Base-by-base conservation (phyloP, 805 yeast genomes). In the Cyberlindnera nakhonratchasimensis region DNA sequence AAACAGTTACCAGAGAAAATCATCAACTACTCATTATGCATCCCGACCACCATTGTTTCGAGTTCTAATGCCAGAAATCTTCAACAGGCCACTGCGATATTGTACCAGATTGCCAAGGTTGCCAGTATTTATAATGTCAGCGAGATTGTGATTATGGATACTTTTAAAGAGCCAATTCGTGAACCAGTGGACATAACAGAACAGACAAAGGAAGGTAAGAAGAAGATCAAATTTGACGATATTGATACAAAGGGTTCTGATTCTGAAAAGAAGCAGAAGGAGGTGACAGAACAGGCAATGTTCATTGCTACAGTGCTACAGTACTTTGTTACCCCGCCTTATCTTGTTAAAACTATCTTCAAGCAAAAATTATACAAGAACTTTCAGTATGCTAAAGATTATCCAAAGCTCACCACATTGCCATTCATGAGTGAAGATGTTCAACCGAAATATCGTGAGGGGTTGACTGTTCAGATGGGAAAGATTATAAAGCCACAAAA, bases 251-350 rank as follows among this genome's bases (percentile, higher is more conserved):
- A 54, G 39, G 47, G 51, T n/a, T 51, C 53, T 12, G 48, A 42
- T 5, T 43, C 32, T 16, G 47, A 46, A 16, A 42, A 48, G 26
- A 26, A 21, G 14, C 41, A 49, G 25, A 43, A 52, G 3, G 49
- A 43, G 46, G 47, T 51, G 53, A 38, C 54, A 61, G 37, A 67
- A 44, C 67, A 69, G 28, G 65, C 81, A 0, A 62, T 80, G 57
- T 55, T 80, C 7, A 71, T 87, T 41, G 89, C 91, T 1, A 69
- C 81, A 1, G 67, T 89, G 29, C 65, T 89, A 43, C 95, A 87
- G 58, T 88, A 68, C 58, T 86, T 86, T 55, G 79, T 88, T 13
- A 88, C 96, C 0, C 96, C 96, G 2, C 84, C 87, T 37, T 86
- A 89, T 57, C 68, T 89, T 32, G 75, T 80, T 16, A 80, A 81